A percentile compares a stretch with the other conserved stretches of the same genome.
Conservation (phyloP, 441 rosid genomes). For the Brassica balearica region DNA sequence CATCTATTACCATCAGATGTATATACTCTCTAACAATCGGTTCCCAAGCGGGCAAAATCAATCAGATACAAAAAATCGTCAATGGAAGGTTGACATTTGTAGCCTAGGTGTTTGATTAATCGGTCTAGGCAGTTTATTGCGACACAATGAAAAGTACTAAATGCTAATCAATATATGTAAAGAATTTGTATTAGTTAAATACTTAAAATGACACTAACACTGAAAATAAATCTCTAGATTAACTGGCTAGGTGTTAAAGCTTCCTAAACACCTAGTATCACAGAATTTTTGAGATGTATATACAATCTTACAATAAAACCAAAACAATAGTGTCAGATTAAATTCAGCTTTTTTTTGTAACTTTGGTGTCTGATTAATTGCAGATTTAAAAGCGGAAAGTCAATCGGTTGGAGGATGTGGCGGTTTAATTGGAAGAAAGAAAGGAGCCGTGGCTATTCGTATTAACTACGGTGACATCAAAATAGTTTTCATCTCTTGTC, state of each 20-base stretch:
- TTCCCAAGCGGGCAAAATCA: background rate
- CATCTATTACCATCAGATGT: background rate
- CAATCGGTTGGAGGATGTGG: constrained; percentile 71
- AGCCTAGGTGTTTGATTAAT: background rate
- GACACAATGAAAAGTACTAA: background rate
- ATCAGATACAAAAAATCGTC: background rate
- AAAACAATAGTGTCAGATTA: background rate
- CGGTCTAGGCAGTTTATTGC: background rate
- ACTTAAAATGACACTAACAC: background rate
- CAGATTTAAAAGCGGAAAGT: constrained; percentile 65
- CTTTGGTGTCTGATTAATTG: background rate
- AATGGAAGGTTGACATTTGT: background rate
- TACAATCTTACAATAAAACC: background rate
- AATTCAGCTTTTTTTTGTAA: background rate
- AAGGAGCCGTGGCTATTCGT: constrained; percentile 79
- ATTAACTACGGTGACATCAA: constrained; percentile 60
- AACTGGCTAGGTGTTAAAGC: background rate
- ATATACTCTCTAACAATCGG: background rate
- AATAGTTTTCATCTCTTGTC: constrained; percentile 74
- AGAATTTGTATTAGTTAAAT: background rate
- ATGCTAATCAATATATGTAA: background rate
- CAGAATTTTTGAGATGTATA: background rate
- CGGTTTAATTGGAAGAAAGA: constrained; percentile 67
- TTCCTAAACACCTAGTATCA: background rate
- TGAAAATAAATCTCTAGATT: background rate